These are phyloP conservation scores for Solanum arcanum DNA, from an alignment of 257 asterid genomes.

Conservation along the genomic window DNA sequence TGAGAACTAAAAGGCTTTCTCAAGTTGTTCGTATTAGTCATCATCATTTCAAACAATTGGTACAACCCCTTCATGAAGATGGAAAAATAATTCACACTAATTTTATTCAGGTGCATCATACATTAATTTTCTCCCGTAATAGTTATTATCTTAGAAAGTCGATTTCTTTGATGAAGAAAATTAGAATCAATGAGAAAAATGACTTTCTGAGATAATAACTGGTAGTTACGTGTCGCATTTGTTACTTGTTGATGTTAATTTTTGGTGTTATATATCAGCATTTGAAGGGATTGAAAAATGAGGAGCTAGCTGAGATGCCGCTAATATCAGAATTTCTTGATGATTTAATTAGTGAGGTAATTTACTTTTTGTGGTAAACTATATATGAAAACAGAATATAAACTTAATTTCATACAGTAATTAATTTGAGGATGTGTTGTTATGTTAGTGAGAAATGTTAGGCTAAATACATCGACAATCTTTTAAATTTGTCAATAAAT, in stretches of 20 bases:
- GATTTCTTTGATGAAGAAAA: neutral
- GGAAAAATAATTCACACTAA: slow-evolving; percentile 57
- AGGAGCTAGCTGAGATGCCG: slow-evolving; percentile 75
- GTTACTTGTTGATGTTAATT: neutral
- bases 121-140: neutral
- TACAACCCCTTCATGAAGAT: slow-evolving; percentile 55
- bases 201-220: neutral
- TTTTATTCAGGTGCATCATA: slow-evolving; percentile 55
- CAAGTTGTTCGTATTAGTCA: slow-evolving; percentile 88
- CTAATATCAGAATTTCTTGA: slow-evolving; percentile 42
- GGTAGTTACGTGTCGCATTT: neutral
- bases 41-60: slow-evolving; percentile 81
- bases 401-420: neutral
- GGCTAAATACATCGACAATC: neutral
- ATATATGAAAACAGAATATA: neutral
- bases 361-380: neutral
- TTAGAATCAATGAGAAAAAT: neutral
- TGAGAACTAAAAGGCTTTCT: slow-evolving; percentile 84
- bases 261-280: slow-evolving; percentile 28
- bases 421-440: neutral
- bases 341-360: slow-evolving; percentile 61
- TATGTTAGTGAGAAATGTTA: neutral
- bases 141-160: neutral
- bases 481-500: neutral
- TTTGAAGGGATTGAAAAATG: slow-evolving; percentile 49